phyloP scores from a whole-genome alignment of 352 stramenopile genomes.

The Phytophthora kernoviae region DNA sequence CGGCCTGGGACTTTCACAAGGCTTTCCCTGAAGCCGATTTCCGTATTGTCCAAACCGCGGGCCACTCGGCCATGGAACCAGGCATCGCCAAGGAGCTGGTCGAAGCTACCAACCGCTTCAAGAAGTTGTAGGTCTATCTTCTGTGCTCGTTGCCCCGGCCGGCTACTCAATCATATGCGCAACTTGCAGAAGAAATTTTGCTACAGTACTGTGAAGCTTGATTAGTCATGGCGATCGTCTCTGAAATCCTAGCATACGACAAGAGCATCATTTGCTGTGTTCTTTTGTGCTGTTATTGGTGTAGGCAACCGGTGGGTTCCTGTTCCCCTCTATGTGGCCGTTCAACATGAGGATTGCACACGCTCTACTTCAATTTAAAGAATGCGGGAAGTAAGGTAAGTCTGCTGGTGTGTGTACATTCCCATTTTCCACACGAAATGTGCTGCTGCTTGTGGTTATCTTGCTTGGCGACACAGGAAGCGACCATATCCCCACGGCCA shows the following conservation, averaged over 20 bases:
- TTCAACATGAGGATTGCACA: slow-evolving; percentile 76
- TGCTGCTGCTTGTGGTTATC: slow-evolving; percentile 89
- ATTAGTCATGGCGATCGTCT: not conserved
- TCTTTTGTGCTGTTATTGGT: not conserved
- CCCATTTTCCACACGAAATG: slow-evolving; percentile 18
- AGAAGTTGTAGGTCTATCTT: slow-evolving; percentile 31
- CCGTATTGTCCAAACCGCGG: slow-evolving; percentile 72
- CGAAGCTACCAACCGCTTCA: slow-evolving; percentile 75
- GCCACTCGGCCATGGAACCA: slow-evolving; percentile 77
- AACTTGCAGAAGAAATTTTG: not conserved
- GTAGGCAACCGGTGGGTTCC: slow-evolving; percentile 44
- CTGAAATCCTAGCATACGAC: not conserved
- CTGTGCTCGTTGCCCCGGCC: not conserved
- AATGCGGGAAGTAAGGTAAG: slow-evolving; percentile 73
- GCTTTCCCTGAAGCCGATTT: slow-evolving; percentile 73
- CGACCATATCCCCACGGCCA: no score
- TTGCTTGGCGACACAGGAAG: slow-evolving; percentile 92
- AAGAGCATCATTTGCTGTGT: not conserved
- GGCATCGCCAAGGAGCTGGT: slow-evolving; percentile 78
- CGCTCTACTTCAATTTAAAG: slow-evolving; percentile 89
- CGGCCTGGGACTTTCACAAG: slow-evolving; percentile 89
- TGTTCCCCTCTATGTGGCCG: slow-evolving; percentile 76
- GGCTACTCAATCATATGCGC: not conserved
- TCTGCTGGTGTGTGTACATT: slow-evolving; percentile 11
- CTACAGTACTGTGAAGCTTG: not conserved